phyloP scores from a whole-genome alignment of 768 basidiomycete species.

The Podaxis sp. region DNA sequence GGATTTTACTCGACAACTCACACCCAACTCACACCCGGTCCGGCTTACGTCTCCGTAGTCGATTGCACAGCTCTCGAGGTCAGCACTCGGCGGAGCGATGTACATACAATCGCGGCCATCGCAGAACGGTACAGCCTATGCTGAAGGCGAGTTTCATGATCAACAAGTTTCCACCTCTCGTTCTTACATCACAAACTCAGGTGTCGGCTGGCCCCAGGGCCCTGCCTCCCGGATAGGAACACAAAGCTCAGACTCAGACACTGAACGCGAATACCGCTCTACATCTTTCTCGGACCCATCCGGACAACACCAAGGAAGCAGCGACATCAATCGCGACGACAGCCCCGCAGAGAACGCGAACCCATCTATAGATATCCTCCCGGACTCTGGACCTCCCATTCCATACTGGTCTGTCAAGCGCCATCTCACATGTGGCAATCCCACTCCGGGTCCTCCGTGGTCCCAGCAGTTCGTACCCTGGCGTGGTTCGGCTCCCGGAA shows the following conservation, averaged over 20 bases:
- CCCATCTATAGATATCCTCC: conserved; percentile 45
- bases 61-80: neutral
- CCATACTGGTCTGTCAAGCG: conserved; percentile 88
- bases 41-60: neutral
- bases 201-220: neutral
- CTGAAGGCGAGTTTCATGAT: conserved; percentile 10
- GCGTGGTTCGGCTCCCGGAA: conserved; percentile 77
- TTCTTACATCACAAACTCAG: neutral
- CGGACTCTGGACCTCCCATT: conserved; percentile 56
- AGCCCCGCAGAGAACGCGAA: conserved; percentile 38
- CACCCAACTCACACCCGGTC: neutral
- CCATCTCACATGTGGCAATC: conserved; percentile 88
- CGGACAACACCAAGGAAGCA: conserved; percentile 34
- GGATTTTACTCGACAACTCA: neutral
- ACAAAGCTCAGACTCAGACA: conserved; percentile 49
- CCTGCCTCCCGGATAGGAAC: conserved; percentile 15
- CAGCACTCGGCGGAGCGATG: neutral
- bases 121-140: conserved; percentile 13
- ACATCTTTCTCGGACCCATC: conserved; percentile 50
- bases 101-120: conserved; percentile 7
- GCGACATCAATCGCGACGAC: conserved; percentile 22
- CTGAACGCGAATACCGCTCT: conserved; percentile 50
- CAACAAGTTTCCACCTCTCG: neutral
- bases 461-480: conserved; percentile 69
- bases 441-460: conserved; percentile 66